Evolutionary conservation across 257 asterid species (phyloP), one percentile per base, ranked within the genome.

Genomic region (Gentiana straminea): DNA sequence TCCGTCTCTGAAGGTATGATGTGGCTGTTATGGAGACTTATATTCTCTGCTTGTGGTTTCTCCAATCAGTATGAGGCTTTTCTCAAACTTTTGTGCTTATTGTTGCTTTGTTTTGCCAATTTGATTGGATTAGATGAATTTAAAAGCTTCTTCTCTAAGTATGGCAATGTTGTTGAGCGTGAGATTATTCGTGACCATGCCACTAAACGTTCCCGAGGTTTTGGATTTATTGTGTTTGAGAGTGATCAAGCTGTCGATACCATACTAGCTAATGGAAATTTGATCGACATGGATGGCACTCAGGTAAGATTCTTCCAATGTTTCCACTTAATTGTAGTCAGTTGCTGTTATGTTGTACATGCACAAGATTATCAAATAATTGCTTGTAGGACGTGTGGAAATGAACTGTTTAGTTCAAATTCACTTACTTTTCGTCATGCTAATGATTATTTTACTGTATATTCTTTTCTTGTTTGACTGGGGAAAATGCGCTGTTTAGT

Each of bases 121-220:
- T 12, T 60, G 35, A 2, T 3, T 57, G 47, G 46, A 24, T 15
- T 66, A 91, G 97, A 91, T 60, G 97, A 91, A 59, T 76, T 91
- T 71, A 87, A 84, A 81, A 8, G 69, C 44, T 91, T 84, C 77
- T 91, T 91, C 75, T 83, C 95, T 37, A 81, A 81, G 69, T 81
- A 47, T 48, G 98, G 97, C 59, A 79, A 91, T 65, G 96, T 91
- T 36, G 71, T 73, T 6, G 97, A 87, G 79, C 94, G 83, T 33
- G 95, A 91, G 87, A 88, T 91, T 41, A 91, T 91, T 12, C 78
- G 89, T 52, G 97, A 91, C 70, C 97, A 87, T 44, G 78, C 72
- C 57, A 79, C 96, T 32, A 88, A 88, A 78, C 84, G 83, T 61
- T 91, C 98, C 52, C 86, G 97, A 60, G 98, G 98, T 37, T 91